A percentile compares a stretch with the other conserved stretches of the same genome.
Evolutionary conservation across 1,284 basidiomycete species (phyloP).

Genomic region (Trametes pubescens): DNA sequence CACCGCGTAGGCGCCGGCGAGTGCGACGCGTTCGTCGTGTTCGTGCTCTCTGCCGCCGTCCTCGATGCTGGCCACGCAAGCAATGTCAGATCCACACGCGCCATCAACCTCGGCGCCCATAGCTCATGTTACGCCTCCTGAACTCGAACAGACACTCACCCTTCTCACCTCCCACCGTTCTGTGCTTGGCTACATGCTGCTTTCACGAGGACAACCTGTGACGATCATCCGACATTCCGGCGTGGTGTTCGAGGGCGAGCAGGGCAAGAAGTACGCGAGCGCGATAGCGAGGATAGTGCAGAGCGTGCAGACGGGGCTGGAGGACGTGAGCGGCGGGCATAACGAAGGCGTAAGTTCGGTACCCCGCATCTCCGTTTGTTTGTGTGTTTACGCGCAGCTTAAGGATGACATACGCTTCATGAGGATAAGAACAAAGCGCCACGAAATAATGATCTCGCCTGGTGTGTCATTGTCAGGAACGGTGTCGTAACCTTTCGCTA

Average conservation of each 20-base stretch:
- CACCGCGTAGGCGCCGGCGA: neutral
- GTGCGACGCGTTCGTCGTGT: conserved; percentile 5
- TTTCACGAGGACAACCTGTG: conserved; percentile 71
- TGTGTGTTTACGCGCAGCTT: conserved; percentile 13
- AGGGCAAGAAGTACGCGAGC: conserved; percentile 81
- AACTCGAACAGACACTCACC: conserved; percentile 80
- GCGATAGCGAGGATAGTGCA: conserved; percentile 84
- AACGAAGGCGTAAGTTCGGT: conserved; percentile 57
- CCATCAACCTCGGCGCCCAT: conserved; percentile 23
- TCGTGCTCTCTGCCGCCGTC: conserved; percentile 11
- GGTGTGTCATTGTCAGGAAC: conserved; percentile 57
- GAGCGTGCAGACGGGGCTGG: conserved; percentile 75
- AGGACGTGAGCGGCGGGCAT: conserved; percentile 69
- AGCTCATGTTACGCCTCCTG: conserved; percentile 60
- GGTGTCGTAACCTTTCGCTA: conserved; percentile 7
- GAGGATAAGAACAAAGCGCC: conserved; percentile 88
- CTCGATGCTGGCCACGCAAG: conserved; percentile 32
- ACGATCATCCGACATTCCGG: conserved; percentile 86
- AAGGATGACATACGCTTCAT: conserved; percentile 91
- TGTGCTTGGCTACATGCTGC: conserved; percentile 88
- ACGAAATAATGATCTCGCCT: conserved; percentile 95
- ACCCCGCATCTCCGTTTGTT: neutral
- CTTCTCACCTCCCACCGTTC: conserved; percentile 83
- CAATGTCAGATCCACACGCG: conserved; percentile 28
- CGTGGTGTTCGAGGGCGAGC: conserved; percentile 87